Evolutionary conservation across 345 rosid genomes (phyloP), one percentile per base, ranked within the genome.

Genomic region (Draba incana): DNA sequence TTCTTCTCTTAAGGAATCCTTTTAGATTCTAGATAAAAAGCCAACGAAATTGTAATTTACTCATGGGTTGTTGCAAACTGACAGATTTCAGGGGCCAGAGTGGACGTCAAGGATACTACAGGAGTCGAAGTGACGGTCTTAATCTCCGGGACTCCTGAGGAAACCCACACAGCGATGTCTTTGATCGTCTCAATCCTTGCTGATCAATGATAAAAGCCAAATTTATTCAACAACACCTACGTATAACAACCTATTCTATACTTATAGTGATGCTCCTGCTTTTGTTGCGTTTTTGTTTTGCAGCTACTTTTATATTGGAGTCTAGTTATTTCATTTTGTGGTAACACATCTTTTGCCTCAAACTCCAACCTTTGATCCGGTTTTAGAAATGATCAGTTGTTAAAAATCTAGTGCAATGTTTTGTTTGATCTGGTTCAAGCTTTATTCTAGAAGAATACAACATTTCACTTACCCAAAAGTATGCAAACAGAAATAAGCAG

Each of bases 71-170:
- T 35, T 71, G 64, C 10, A 24, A 67, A 76, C 60, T 54, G 77
- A 83, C 47, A 75, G 92, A 78, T 81, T 64, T 83, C 90, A 83
- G 96, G 90, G 49, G 92, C 92, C 31, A 80, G 38, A 67, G 81
- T 79, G 25, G 69, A 75, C 55, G 80, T 84, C n/a, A 78, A 64
- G 4, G 82, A 84, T 77, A 73, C 83, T 62, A 57, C 51, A 60
- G 78, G 75, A 48, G 82, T 75, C 41, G 85, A 86, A 62, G 67
- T 78, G 39, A 78, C 64, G 38, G 66, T 86, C 44, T 74, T 81
- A 64, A 79, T 88, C 71, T 84, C 86, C 9, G 92, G 92, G 61
- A 79, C 68, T 14, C 83, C 88, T 23, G 86, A 84, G 58, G 77
- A 84, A 77, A 77, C 85, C 51, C 68, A 46, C n/a, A 70, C 75